phyloP scores from a whole-genome alignment of 306 rosid genomes.

The Vigna unguiculata region DNA sequence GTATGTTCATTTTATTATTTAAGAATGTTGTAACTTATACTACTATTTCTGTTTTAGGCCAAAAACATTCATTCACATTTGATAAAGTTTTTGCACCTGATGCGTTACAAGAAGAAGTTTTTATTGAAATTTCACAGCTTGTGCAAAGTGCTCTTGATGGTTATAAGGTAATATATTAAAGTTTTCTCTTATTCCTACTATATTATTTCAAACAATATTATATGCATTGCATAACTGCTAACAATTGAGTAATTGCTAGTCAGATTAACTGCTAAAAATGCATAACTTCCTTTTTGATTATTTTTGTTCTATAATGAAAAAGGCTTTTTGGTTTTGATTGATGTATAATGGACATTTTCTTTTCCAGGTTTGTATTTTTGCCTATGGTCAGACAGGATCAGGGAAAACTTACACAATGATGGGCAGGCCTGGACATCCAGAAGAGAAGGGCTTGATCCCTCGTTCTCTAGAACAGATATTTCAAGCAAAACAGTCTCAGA shows the following conservation, averaged over 20 bases:
- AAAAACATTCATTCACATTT: constrained; percentile 84
- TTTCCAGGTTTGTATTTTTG: constrained; percentile 93
- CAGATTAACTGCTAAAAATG: not conserved
- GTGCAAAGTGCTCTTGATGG: constrained; percentile 99
- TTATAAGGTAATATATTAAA: constrained; percentile 75
- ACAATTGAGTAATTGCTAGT: not conserved
- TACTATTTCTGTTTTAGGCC: constrained; percentile 60
- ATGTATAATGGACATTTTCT: constrained; percentile 41
- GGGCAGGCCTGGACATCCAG: constrained; percentile 87
- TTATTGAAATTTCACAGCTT: constrained; percentile 93
- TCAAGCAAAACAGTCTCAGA: constrained; percentile 80
- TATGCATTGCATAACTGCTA: constrained; percentile 18
- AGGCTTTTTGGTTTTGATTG: not conserved
- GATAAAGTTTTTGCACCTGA: constrained; percentile 94
- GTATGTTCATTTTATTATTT: constrained; percentile 27
- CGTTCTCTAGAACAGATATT: constrained; percentile 94
- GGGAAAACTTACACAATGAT: constrained; percentile 99
- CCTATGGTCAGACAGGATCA: constrained; percentile 98
- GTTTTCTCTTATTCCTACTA: constrained; percentile 19
- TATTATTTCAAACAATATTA: constrained; percentile 34
- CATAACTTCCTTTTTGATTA: no score
- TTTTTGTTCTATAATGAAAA: no score
- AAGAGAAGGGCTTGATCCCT: constrained; percentile 88
- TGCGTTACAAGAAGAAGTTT: constrained; percentile 80
- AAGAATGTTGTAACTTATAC: constrained; percentile 36